Percentiles rank a stretch among this genome's conserved stretches.
These are phyloP conservation scores for Parietichytrium sp. DNA, from an alignment of 108 stramenopile species.

Conservation along the genomic window DNA sequence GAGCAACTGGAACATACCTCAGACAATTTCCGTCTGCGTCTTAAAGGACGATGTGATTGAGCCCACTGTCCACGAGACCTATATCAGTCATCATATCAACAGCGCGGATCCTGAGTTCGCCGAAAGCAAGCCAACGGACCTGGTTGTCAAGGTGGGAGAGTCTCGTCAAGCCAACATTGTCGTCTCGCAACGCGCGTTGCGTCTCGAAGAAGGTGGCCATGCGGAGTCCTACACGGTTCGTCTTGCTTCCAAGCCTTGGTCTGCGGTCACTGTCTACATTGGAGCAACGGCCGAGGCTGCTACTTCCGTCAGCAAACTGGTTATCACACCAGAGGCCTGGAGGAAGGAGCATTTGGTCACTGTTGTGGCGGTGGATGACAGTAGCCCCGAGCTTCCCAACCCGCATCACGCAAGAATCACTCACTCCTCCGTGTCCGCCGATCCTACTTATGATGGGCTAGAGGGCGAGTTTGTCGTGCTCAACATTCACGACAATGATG, in stretches of 20 bases:
- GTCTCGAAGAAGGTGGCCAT: not conserved
- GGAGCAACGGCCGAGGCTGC: not conserved
- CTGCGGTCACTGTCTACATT: not conserved
- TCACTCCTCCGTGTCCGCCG: not conserved
- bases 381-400: not conserved
- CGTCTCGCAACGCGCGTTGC: not conserved
- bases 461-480: not conserved
- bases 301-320: not conserved
- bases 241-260: not conserved
- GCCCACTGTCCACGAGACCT: not conserved
- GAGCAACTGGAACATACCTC: not conserved
- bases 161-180: not conserved
- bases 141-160: not conserved
- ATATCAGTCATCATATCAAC: not conserved
- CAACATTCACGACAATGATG: not conserved
- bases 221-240: not conserved
- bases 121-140: not conserved
- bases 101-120: not conserved
- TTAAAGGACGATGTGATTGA: not conserved
- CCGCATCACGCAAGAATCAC: not conserved
- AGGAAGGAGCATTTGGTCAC: conserved; percentile 1
- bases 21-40: not conserved
- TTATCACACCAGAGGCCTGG: not conserved
- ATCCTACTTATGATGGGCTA: not conserved
- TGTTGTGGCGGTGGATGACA: conserved; percentile 4